Base-by-base conservation (phyloP, 768 basidiomycete genomes). In the Lactifluus subvellereus region DNA sequence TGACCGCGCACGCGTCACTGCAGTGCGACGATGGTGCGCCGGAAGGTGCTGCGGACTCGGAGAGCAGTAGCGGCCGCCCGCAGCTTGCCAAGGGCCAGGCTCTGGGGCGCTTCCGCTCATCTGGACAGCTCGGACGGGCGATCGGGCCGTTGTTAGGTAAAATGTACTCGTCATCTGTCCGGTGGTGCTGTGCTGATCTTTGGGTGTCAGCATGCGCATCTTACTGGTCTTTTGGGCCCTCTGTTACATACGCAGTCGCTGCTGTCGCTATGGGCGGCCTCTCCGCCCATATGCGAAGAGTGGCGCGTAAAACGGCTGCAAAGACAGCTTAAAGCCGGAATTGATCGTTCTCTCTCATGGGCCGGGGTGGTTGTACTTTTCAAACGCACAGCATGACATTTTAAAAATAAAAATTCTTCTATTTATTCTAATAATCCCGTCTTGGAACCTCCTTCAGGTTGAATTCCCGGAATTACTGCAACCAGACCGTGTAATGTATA, bases 81-180 rank as follows among this genome's bases (percentile, higher is more conserved):
- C 77, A 85, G 61, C 81, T 96, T 49, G 84, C 87, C 6, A 91
- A 94, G 71, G 96, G 94, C 22, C 82, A 83, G 69, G 93, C 91
- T 2, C 74, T 96, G 43, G 94, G 95, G 37, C 70, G 81, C 61
- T 97, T 96, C 76, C 84, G 95, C 57, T 94, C 91, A 7, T 84
- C 89, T n/a, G 96, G 96, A 20, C 96, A 98, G 72, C 81, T 98
- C 45, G 96, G 96, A 4, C 83, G 96, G 61, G 95, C 96, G 4
- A 78, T 97, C 42, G 96, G 96, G 0, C 96, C 96, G 5, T 73
- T 98, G 5, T 77, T 95, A n/a, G 93, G 93, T 85, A 74, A 13
- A 40, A 7, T 13, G 3, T 22, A 14, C 37, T 57, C 18, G 13
- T 51, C 27, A 11, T 8, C 14, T 54, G 9, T 40, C 33, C 27